Evolutionary conservation across 2,329 filamentous ascomycete genomes (phyloP).

Genomic region (Colletotrichum kahawae): DNA sequence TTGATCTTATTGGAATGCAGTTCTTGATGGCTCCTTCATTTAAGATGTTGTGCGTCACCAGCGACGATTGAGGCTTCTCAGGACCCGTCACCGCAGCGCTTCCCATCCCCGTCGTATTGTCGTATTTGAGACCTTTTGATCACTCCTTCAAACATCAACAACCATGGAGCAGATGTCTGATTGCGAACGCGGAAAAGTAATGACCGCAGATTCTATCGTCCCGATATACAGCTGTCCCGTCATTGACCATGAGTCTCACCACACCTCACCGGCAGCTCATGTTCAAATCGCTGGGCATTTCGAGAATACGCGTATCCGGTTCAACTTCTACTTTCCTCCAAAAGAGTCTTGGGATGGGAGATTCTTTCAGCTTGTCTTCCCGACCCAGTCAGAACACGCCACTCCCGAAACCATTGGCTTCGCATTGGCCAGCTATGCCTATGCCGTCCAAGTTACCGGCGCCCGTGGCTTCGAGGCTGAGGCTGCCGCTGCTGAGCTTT

Average conservation of each 20-base stretch:
- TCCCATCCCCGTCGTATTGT: not conserved
- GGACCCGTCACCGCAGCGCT: not conserved
- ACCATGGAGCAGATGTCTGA: not conserved
- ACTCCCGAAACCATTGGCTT: constrained; percentile 19
- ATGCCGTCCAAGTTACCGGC: constrained; percentile 24
- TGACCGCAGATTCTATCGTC: constrained; percentile 28
- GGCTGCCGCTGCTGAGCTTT: constrained; percentile 25
- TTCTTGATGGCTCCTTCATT: accelerated
- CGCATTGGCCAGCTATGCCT: constrained; percentile 22
- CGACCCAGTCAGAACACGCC: constrained; percentile 17
- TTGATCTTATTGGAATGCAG: accelerated
- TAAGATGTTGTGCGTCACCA: not conserved
- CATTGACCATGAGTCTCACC: constrained; percentile 17
- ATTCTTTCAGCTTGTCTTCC: constrained; percentile 27
- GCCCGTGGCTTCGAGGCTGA: constrained; percentile 24
- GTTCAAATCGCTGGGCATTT: constrained; percentile 22
- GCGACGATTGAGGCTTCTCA: not conserved
- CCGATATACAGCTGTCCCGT: constrained; percentile 8
- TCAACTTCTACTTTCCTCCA: constrained; percentile 27
- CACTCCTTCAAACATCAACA: not conserved
- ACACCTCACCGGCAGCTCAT: constrained; percentile 13
- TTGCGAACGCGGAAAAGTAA: constrained; percentile 26
- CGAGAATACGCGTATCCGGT: constrained; percentile 20
- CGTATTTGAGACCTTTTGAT: not conserved
- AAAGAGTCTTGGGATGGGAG: constrained; percentile 18